Evolutionary conservation across 1,284 basidiomycete species (phyloP).

Genomic region (Heterobasidion parviporum): DNA sequence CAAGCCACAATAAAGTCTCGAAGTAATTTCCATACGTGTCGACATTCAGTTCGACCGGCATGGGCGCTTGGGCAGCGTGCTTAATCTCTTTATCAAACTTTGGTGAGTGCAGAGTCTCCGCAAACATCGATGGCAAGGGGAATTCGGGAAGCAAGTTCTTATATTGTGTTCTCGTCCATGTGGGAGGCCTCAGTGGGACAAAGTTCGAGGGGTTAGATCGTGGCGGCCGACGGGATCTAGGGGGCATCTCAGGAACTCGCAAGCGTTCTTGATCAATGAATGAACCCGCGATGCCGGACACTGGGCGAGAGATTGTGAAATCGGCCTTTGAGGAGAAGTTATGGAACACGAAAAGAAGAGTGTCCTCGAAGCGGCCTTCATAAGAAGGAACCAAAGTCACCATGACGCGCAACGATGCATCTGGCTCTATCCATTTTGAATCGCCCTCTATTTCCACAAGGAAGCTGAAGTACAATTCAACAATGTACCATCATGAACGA

Average conservation of each 20-base stretch:
- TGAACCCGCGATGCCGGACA: background rate
- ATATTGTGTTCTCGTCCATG: background rate
- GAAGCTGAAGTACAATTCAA: no score
- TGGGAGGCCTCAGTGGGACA: slow-evolving; percentile 24
- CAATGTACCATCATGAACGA: no score
- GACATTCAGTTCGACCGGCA: slow-evolving; percentile 17
- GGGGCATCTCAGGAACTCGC: background rate
- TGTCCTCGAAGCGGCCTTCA: slow-evolving; percentile 27
- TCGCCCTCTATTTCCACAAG: no score
- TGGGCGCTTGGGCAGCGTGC: background rate
- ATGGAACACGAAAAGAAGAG: slow-evolving; percentile 29
- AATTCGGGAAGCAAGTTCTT: background rate
- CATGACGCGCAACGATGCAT: no score
- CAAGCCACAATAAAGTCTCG: slow-evolving; percentile 33
- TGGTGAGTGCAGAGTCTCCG: background rate
- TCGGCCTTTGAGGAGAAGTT: slow-evolving; percentile 6
- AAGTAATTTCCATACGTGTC: slow-evolving; percentile 32
- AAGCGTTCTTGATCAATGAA: background rate
- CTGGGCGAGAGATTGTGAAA: background rate
- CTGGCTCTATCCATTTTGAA: no score
- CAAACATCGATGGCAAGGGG: background rate
- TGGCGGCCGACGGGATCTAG: background rate
- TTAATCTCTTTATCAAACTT: slow-evolving; percentile 1
- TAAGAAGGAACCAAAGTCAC: slow-evolving; percentile 22
- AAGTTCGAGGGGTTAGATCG: slow-evolving; percentile 22